These are phyloP conservation scores for Stylonectria norvegica DNA, from an alignment of 2,329 filamentous ascomycete genomes.

Conservation along the genomic window DNA sequence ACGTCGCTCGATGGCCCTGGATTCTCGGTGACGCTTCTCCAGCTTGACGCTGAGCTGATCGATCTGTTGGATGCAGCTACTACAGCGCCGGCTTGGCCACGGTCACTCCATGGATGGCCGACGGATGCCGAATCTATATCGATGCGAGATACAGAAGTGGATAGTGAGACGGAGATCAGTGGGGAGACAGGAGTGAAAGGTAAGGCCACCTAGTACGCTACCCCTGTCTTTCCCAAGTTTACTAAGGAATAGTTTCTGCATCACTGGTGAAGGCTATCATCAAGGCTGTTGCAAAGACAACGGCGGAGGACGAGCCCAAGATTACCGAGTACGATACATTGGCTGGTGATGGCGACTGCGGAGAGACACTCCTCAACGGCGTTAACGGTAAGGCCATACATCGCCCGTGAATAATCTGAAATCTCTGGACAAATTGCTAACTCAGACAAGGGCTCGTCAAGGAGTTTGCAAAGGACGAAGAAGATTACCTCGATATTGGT, in stretches of 20 bases:
- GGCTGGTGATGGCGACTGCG: slow-evolving; percentile 35
- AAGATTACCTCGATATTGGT: slow-evolving; percentile 17
- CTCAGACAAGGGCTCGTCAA: slow-evolving; percentile 17
- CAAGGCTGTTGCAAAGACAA: slow-evolving; percentile 16
- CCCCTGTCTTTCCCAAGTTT: neutral
- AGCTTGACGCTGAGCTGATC: slow-evolving; percentile 20
- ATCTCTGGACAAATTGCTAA: slow-evolving; percentile 2
- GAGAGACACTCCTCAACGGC: slow-evolving; percentile 29
- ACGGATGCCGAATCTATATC: slow-evolving; percentile 14
- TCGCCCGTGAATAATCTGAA: too few relatives aligned
- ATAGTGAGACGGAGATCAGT: slow-evolving; percentile 4
- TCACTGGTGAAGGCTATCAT: slow-evolving; percentile 17
- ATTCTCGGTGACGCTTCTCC: slow-evolving; percentile 20
- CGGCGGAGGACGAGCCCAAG: slow-evolving; percentile 39
- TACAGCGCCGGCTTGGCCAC: slow-evolving; percentile 23
- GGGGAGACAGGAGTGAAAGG: slow-evolving; percentile 19
- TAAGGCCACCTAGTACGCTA: slow-evolving; percentile 2
- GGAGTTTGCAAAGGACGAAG: slow-evolving; percentile 18
- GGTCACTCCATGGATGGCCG: slow-evolving; percentile 19
- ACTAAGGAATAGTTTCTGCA: slow-evolving; percentile 13
- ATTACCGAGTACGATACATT: slow-evolving; percentile 31
- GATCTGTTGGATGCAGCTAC: slow-evolving; percentile 19
- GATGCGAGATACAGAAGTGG: slow-evolving; percentile 9
- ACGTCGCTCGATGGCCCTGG: slow-evolving; percentile 24
- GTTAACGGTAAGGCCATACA: slow-evolving; percentile 14